Percentiles rank a stretch among this genome's conserved stretches.
Conservation (phyloP, 2,329 filamentous ascomycete genomes). For the Neurospora sp. region DNA sequence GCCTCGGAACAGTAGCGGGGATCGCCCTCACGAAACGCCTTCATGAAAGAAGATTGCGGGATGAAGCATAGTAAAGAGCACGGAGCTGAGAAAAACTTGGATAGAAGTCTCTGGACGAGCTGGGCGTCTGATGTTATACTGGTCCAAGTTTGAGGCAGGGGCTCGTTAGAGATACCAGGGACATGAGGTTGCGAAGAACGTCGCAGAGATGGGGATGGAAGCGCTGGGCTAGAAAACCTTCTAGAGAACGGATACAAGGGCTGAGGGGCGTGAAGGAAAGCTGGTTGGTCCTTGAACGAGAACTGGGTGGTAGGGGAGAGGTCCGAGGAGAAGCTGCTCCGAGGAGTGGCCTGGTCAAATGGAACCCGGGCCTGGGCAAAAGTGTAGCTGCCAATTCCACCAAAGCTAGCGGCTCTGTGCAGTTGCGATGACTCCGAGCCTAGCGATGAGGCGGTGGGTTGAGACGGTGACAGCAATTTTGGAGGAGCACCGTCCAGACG, state of each 20-base stretch:
- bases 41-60: conserved; percentile 12
- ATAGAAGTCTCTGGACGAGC: conserved; percentile 12
- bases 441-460: background rate
- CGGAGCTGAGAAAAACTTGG: conserved; percentile 10
- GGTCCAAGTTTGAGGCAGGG: conserved; percentile 13
- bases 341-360: conserved; percentile 1
- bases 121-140: conserved; percentile 11
- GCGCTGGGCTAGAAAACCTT: background rate
- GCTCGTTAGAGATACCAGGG: background rate
- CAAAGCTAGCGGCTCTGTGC: conserved; percentile 1
- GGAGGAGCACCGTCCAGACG: background rate
- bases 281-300: background rate
- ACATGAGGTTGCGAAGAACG: background rate
- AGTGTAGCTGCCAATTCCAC: conserved; percentile 1
- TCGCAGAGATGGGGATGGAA: background rate
- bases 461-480: background rate
- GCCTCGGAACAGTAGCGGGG: conserved; percentile 15
- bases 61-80: conserved; percentile 12
- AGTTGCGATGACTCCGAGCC: conserved; percentile 1
- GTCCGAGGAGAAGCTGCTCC: conserved; percentile 6
- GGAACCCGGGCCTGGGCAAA: background rate
- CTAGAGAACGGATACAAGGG: background rate
- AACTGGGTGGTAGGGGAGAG: conserved; percentile 1
- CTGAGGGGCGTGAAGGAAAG: background rate
- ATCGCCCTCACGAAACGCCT: conserved; percentile 12